Evolutionary conservation across 2,329 filamentous ascomycete genomes (phyloP), one percentile per base, ranked within the genome.

Genomic region (Colletotrichum nymphaeae): DNA sequence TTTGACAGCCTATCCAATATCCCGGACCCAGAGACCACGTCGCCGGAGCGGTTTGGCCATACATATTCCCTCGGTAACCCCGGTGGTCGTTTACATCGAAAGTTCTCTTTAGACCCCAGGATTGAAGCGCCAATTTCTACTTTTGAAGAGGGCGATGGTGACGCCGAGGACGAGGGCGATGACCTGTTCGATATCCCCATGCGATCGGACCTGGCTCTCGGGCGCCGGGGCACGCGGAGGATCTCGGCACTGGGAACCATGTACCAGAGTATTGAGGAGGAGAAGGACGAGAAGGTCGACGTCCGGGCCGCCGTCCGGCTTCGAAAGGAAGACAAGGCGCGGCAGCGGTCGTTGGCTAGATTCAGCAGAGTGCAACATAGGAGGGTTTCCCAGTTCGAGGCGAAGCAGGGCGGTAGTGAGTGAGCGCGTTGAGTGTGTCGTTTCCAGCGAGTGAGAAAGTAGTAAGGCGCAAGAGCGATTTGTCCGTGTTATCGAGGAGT

Each of bases 271-370:
- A 72, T 69, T 22, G 70, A 68, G 28, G 69, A 75, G 19, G 75
- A 80, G 63, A 69, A 70, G 28, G 65, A 69, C 24, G 76, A 72
- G 6, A 77, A 75, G 49, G 62, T 77, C 22, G 79, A 81, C 35
- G 74, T 81, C 6, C 75, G 78, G 19, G 74, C 78, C 8, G 81
- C 80, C 0, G 74, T 81, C 7, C 76, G 77, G 32, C 63, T 82
- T 62, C 76, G 81, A 8, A 83, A 82, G 73, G 77, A 83, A 56
- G 75, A 75, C 28, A 83, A 80, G 76, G 76, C 78, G 24, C 72
- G 69, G 35, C 76, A 78, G 68, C 60, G 80, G 55, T 79, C 78
- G 19, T 59, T 56, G 72, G 52, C 32, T 16, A 63, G 63, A 4
- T 14, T 56, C 22, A 58, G 60, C 28, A 46, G 52, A 60, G 28